These are phyloP conservation scores for Pseudogymnoascus sp. DNA, from an alignment of 2,329 filamentous ascomycete genomes.

Conservation along the genomic window DNA sequence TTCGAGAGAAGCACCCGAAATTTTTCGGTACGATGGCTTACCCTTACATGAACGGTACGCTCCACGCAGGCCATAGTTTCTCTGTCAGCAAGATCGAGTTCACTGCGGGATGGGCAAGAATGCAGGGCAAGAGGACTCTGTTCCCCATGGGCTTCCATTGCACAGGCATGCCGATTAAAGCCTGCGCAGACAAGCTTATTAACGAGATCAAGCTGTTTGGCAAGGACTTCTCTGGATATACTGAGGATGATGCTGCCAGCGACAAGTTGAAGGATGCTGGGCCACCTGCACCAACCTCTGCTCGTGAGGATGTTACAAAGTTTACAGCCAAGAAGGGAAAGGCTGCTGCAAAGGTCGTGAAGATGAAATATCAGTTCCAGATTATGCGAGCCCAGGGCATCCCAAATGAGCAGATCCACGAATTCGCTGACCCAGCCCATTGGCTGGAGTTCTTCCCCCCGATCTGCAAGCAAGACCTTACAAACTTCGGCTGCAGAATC, in stretches of 20 bases:
- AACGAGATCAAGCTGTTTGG: conserved; percentile 88
- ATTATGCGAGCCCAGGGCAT: conserved; percentile 92
- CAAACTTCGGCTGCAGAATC: conserved; percentile 75
- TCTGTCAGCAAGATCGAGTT: conserved; percentile 93
- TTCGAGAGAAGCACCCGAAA: conserved; percentile 78
- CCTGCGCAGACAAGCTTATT: conserved; percentile 88
- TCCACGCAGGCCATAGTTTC: conserved; percentile 90
- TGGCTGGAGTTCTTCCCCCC: conserved; percentile 91
- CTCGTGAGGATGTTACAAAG: conserved; percentile 79
- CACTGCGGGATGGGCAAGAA: conserved; percentile 73
- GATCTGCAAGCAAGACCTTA: conserved; percentile 71
- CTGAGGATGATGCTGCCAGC: conserved; percentile 50
- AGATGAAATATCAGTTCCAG: conserved; percentile 93
- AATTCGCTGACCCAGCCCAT: conserved; percentile 82
- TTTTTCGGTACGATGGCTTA: conserved; percentile 79
- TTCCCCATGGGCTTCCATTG: conserved; percentile 94
- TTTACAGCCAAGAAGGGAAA: conserved; percentile 92
- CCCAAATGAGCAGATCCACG: conserved; percentile 79
- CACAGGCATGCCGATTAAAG: conserved; percentile 97
- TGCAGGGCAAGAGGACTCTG: conserved; percentile 80
- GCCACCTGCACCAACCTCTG: conserved; percentile 54
- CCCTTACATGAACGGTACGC: conserved; percentile 78
- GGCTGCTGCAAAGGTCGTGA: conserved; percentile 79
- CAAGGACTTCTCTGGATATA: conserved; percentile 72
- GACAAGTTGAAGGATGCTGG: conserved; percentile 40